These are phyloP conservation scores for Plasmopara viticola DNA, from an alignment of 352 stramenopile genomes.

Conservation along the genomic window DNA sequence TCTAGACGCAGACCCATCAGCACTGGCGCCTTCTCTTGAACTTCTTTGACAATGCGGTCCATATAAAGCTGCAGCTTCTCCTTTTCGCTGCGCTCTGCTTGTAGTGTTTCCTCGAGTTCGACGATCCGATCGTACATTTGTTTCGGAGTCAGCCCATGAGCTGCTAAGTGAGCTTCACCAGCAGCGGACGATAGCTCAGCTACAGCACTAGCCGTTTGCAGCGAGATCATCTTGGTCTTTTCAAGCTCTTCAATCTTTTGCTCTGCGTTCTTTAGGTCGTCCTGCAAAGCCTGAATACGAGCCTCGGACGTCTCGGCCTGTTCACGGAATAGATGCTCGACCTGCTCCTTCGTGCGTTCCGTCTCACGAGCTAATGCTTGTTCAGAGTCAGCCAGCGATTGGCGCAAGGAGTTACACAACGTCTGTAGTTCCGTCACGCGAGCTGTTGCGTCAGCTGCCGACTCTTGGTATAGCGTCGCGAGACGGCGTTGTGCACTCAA, in stretches of 20 bases:
- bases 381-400: slow-evolving; percentile 52
- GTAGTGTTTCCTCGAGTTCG: slow-evolving; percentile 79
- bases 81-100: slow-evolving; percentile 72
- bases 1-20: slow-evolving; percentile 87
- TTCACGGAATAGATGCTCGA: slow-evolving; percentile 70
- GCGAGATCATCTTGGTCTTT: slow-evolving; percentile 51
- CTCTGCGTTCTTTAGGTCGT: slow-evolving; percentile 49
- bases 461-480: slow-evolving; percentile 69
- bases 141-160: slow-evolving; percentile 73
- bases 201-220: slow-evolving; percentile 47
- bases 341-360: slow-evolving; percentile 58
- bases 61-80: slow-evolving; percentile 88
- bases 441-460: slow-evolving; percentile 42
- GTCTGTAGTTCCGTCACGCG: slow-evolving; percentile 51
- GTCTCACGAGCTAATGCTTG: slow-evolving; percentile 55
- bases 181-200: slow-evolving; percentile 55
- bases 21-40: slow-evolving; percentile 88
- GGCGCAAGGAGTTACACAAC: slow-evolving; percentile 48
- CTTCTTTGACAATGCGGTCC: slow-evolving; percentile 88
- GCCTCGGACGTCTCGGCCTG: slow-evolving; percentile 50
- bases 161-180: slow-evolving; percentile 54
- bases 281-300: slow-evolving; percentile 48
- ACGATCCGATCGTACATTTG: slow-evolving; percentile 88
- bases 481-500: slow-evolving; percentile 61
- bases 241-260: slow-evolving; percentile 49